Conservation (phyloP, 257 asterid species). For the Solanum chiquidenum region DNA sequence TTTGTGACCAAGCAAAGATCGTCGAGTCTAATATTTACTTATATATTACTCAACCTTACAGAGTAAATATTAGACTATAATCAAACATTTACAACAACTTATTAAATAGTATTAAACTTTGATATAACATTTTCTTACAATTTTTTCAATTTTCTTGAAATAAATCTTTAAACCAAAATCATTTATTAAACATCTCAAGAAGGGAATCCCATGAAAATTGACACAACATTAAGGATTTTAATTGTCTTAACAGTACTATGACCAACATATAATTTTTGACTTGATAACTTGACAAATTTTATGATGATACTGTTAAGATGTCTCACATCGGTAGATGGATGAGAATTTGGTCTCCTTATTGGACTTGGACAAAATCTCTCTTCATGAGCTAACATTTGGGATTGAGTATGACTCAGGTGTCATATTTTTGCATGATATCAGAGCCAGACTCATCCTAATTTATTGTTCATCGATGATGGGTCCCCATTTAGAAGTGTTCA, state of each 20-base stretch:
- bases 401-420: too few relatives aligned
- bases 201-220: background rate
- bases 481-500: too few relatives aligned
- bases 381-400: too few relatives aligned
- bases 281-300: background rate
- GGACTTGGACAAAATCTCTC: too few relatives aligned
- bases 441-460: too few relatives aligned
- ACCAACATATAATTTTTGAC: background rate
- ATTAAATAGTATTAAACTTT: background rate
- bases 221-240: background rate
- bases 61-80: background rate
- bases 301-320: too few relatives aligned
- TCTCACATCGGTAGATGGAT: too few relatives aligned
- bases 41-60: background rate
- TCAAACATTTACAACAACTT: background rate
- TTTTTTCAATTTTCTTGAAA: too few relatives aligned
- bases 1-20: too few relatives aligned
- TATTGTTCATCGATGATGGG: too few relatives aligned
- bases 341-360: too few relatives aligned
- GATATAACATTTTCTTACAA: background rate
- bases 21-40: background rate
- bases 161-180: background rate
- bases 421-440: too few relatives aligned
- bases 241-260: background rate
- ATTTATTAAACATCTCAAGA: background rate